phyloP scores from a whole-genome alignment of 2,329 filamentous ascomycete genomes.

The Diaporthe caulivora region DNA sequence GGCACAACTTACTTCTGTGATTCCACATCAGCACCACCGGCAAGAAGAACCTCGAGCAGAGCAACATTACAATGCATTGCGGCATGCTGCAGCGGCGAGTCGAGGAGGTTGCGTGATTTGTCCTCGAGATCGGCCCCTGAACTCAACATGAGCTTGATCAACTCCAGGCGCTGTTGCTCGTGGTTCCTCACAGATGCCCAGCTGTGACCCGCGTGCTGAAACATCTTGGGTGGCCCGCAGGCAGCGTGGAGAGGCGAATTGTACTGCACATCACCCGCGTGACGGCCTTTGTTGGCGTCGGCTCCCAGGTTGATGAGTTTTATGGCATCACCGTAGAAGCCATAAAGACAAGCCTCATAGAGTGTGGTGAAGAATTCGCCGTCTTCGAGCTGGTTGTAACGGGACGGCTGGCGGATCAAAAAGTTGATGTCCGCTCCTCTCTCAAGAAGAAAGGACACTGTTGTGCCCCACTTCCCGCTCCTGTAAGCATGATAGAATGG shows the following conservation, averaged over 20 bases:
- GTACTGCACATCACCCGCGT: neutral
- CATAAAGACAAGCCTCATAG: conserved; percentile 15
- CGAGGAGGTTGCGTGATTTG: neutral
- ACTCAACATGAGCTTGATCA: conserved; percentile 12
- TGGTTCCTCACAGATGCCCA: neutral
- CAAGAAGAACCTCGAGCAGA: conserved; percentile 2
- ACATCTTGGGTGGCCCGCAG: neutral
- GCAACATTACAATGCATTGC: neutral
- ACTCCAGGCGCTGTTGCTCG: conserved; percentile 2
- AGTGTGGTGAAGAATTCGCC: conserved; percentile 3
- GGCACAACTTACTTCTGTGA: conserved; percentile 11
- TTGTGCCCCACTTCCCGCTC: conserved; percentile 43
- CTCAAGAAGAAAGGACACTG: conserved; percentile 43
- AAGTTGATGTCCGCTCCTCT: conserved; percentile 45
- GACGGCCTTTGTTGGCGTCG: conserved; percentile 25
- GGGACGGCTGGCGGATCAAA: neutral
- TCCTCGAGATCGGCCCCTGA: conserved; percentile 27
- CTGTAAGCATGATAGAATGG: conserved; percentile 47
- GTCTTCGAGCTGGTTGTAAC: neutral
- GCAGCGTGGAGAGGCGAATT: conserved; percentile 21
- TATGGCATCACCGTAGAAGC: conserved; percentile 25
- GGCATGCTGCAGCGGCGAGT: conserved; percentile 10
- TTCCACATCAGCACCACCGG: conserved; percentile 28
- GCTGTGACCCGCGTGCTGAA: neutral
- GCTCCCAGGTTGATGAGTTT: conserved; percentile 31